Conservation (phyloP, 257 asterid genomes). For the Hygrophila difformis region DNA sequence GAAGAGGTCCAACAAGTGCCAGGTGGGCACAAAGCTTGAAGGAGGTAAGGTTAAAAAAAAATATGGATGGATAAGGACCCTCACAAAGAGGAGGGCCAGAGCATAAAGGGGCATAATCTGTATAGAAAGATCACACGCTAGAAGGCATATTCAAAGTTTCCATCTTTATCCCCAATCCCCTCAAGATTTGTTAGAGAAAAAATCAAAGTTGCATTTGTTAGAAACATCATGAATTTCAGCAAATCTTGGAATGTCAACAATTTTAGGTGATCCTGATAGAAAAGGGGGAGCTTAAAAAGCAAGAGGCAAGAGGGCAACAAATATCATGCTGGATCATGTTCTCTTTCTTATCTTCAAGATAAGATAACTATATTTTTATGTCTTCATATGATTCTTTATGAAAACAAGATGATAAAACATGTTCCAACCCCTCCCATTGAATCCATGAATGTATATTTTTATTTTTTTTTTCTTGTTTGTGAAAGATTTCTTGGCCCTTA, state of each 20-base stretch:
- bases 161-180: constrained; percentile 7
- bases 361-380: too few relatives aligned
- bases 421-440: constrained; percentile 9
- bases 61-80: constrained; percentile 66
- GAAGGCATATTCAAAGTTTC: constrained; percentile 19
- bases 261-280: too few relatives aligned
- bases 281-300: neutral
- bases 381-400: too few relatives aligned
- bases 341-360: constrained; percentile 15
- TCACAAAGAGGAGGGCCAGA: constrained; percentile 54
- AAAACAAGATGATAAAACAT: too few relatives aligned
- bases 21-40: constrained; percentile 51
- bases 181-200: neutral
- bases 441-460: too few relatives aligned
- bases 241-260: too few relatives aligned
- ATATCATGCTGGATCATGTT: constrained; percentile 15
- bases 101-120: constrained; percentile 23
- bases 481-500: constrained; percentile 1
- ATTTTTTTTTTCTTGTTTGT: neutral
- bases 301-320: constrained; percentile 25
- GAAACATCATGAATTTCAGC: neutral
- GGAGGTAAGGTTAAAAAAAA: constrained; percentile 43
- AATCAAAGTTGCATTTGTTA: constrained; percentile 1
- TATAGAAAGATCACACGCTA: constrained; percentile 12
- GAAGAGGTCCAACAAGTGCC: constrained; percentile 58